A percentile compares a stretch with the other conserved stretches of the same genome.
phyloP scores from a whole-genome alignment of 2,329 filamentous ascomycete species.

The Pseudopithomyces chartarum region DNA sequence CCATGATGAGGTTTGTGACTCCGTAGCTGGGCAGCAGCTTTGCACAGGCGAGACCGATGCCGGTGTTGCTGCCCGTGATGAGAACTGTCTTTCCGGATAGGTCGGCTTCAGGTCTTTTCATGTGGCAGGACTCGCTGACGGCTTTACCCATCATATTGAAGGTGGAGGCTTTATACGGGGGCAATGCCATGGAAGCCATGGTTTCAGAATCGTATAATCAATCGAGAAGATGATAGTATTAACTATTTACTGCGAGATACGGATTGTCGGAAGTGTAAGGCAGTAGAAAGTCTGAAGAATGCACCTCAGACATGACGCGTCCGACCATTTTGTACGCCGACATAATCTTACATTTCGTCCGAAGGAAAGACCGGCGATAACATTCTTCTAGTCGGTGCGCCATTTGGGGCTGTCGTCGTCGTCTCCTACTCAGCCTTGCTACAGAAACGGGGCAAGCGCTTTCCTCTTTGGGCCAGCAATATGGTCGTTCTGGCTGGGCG shows the following conservation, averaged over 20 bases:
- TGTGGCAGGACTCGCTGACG: background rate
- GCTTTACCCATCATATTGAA: conserved; percentile 5
- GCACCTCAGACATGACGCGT: background rate
- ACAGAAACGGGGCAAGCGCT: background rate
- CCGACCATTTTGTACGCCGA: background rate
- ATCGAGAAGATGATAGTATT: too few species aligned
- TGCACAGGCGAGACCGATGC: conserved; percentile 32
- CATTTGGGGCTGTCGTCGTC: background rate
- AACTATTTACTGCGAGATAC: too few species aligned
- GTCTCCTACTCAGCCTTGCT: background rate
- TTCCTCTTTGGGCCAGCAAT: background rate
- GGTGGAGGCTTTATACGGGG: background rate
- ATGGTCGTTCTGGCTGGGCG: background rate
- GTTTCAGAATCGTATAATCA: background rate
- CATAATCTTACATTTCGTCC: background rate
- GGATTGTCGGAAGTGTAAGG: too few species aligned
- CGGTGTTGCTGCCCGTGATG: conserved; percentile 45
- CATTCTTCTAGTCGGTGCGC: background rate
- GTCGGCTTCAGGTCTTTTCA: conserved; percentile 5
- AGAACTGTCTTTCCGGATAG: conserved; percentile 45
- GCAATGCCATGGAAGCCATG: conserved; percentile 7
- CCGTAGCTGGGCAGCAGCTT: conserved; percentile 27
- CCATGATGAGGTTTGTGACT: conserved; percentile 35
- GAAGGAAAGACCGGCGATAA: background rate
- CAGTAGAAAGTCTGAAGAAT: background rate